A percentile compares a stretch with the other conserved stretches of the same genome.
phyloP scores from a whole-genome alignment of 306 rosid genomes.

The Ceratonia siliqua region DNA sequence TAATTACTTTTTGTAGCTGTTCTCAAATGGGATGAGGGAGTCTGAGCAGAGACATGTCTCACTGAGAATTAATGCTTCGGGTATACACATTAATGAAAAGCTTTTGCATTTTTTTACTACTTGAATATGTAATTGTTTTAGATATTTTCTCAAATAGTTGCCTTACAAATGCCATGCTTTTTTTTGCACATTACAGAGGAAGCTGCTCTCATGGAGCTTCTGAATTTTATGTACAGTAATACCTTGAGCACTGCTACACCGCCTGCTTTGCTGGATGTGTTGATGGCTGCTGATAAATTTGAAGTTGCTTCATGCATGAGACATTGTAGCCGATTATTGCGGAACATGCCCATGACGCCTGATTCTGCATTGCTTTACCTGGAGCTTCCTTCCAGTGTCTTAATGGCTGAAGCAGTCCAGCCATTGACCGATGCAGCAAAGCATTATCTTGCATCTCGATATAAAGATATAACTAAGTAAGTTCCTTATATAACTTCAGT shows the following conservation, averaged over 20 bases:
- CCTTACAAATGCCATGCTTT: conserved; percentile 23
- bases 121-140: neutral
- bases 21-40: conserved; percentile 97
- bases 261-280: conserved; percentile 84
- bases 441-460: conserved; percentile 84
- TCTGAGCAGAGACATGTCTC: conserved; percentile 91
- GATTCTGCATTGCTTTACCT: conserved; percentile 92
- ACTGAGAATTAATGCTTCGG: conserved; percentile 84
- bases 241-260: conserved; percentile 62
- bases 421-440: conserved; percentile 95
- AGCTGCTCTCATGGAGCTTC: conserved; percentile 92
- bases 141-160: conserved; percentile 12
- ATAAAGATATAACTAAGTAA: conserved; percentile 89
- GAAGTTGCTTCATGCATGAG: conserved; percentile 99
- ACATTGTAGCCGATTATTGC: conserved; percentile 71
- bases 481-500: conserved; percentile 25
- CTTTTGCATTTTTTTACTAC: neutral
- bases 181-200: conserved; percentile 68
- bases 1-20: conserved; percentile 55
- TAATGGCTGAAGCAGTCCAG: conserved; percentile 97
- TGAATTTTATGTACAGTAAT: conserved; percentile 94
- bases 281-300: conserved; percentile 98
- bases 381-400: conserved; percentile 91
- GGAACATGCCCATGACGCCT: conserved; percentile 82
- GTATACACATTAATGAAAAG: conserved; percentile 39